Evolutionary conservation across 805 yeast genomes (phyloP), one percentile per base, ranked within the genome.

Genomic region (Spathaspora sp.): DNA sequence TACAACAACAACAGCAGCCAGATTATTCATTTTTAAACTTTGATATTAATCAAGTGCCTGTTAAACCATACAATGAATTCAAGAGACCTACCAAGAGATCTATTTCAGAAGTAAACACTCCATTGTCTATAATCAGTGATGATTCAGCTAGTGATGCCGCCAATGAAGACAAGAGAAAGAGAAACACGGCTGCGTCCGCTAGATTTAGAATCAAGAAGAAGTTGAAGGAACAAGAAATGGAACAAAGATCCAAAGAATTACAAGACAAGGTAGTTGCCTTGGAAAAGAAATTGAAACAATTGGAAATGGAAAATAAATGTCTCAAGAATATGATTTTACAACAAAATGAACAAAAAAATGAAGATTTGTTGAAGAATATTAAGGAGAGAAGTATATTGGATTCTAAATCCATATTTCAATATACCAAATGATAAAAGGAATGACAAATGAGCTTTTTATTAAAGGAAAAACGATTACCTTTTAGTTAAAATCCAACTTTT

Each of bases 121-220:
- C 40, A n/a, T n/a, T 35, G 8, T 39, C 51, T 42, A 28, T 3
- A 29, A 10, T 17, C 17, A 23, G 26, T 28, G 45, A 32, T 2
- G 38, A 23, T 14, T 14, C 44, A 6, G 53, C 48, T 12, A 50
- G 31, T 38, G 47, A 48, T 17, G 49, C 53, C 4, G 73, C 78
- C 19, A 84, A 81, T 52, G 78, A 77, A 44, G 94, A 87, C 62
- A 93, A 89, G 70, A 80, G 96, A 55, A 82, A 87, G 57, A 80
- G 96, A 60, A 92, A 91, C 70, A 91, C 97, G 0, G 97, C 94
- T 1, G 98, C 99, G 1, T 84, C 93, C 18, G 97, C 97, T 3
- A 77, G 98, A 54, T 93, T 93, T 76, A 79, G 99, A 57, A 81
- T 90, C 64, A 90, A 89, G 79, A 91, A 89, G 82, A 92, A 93